Evolutionary conservation across 2,329 filamentous ascomycete genomes (phyloP).

Genomic region (Aspergillus terreus): DNA sequence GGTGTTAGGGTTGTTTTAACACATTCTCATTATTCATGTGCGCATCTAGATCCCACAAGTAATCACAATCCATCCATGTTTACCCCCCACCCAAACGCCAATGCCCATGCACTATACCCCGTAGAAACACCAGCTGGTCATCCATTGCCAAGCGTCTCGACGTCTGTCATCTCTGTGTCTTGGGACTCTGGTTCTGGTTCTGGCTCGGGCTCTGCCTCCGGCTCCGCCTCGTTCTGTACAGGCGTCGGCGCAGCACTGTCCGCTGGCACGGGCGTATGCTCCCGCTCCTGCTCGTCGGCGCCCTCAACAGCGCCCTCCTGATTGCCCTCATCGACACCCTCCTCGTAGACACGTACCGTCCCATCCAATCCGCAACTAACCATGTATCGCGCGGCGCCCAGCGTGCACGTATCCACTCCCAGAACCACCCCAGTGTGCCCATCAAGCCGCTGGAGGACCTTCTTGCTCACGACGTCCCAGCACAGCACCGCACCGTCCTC

Average conservation of each 20-base stretch:
- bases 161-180: conserved; percentile 14
- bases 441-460: conserved; percentile 65
- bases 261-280: neutral
- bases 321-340: conserved; percentile 23
- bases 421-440: conserved; percentile 58
- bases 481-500: conserved; percentile 82
- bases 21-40: too few species aligned
- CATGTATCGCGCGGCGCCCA: conserved; percentile 46
- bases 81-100: neutral
- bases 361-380: conserved; percentile 62
- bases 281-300: neutral
- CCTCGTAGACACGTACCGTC: conserved; percentile 60
- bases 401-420: conserved; percentile 57
- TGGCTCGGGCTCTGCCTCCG: neutral
- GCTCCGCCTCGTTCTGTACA: neutral
- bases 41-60: too few species aligned
- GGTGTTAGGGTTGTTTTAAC: neutral
- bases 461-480: conserved; percentile 88
- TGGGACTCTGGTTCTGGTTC: neutral
- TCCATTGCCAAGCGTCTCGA: neutral
- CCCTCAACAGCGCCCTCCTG: conserved; percentile 31
- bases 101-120: neutral
- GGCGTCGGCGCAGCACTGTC: neutral
- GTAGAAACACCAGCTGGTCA: neutral
- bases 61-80: too few species aligned